Evolutionary conservation across 768 basidiomycete species (phyloP).

Genomic region (Sarcodon sp.): DNA sequence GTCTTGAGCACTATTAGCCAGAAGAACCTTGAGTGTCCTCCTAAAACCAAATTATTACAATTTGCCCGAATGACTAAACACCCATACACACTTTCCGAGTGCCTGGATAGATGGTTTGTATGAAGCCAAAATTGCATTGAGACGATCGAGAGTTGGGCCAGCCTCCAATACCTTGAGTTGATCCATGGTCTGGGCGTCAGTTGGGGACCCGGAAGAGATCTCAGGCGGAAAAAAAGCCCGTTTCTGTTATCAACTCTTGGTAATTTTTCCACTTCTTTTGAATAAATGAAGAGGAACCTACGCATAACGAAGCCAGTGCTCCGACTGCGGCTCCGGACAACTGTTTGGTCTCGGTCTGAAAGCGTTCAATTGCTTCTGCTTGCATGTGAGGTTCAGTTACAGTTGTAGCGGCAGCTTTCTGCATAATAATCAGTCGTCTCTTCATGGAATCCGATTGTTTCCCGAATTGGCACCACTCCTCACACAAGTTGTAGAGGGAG

Average conservation of each 20-base stretch:
- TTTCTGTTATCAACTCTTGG: conserved; percentile 31
- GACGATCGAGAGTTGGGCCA: conserved; percentile 42
- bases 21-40: conserved; percentile 61
- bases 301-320: conserved; percentile 78
- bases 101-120: conserved; percentile 33
- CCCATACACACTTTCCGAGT: conserved; percentile 49
- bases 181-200: conserved; percentile 31
- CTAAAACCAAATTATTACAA: conserved; percentile 24
- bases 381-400: conserved; percentile 42
- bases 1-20: conserved; percentile 45
- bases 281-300: conserved; percentile 30
- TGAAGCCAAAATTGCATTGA: conserved; percentile 58
- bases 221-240: conserved; percentile 68
- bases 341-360: conserved; percentile 55
- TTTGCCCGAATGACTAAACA: not conserved
- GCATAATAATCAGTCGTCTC: conserved; percentile 59
- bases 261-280: conserved; percentile 1
- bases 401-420: conserved; percentile 44
- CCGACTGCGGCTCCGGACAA: conserved; percentile 78
- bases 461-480: conserved; percentile 89
- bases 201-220: conserved; percentile 44
- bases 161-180: conserved; percentile 40
- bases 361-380: conserved; percentile 31
- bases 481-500: conserved; percentile 71
- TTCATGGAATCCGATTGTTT: conserved; percentile 60